phyloP scores from a whole-genome alignment of 2,329 filamentous ascomycete species.

The Pyricularia pennisetigena region DNA sequence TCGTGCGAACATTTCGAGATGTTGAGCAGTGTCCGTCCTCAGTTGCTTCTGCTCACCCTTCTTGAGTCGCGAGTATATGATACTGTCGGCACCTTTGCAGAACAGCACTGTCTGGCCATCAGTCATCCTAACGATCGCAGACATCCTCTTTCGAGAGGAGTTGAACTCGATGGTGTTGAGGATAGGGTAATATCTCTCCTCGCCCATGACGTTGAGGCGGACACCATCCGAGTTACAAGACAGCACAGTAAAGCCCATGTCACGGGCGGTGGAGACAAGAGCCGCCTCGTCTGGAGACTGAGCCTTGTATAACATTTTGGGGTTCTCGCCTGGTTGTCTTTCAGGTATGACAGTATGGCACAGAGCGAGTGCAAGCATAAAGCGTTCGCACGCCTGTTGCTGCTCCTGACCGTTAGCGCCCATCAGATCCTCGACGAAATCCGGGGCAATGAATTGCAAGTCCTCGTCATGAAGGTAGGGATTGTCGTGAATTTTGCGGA shows the following conservation, averaged over 20 bases:
- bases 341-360: conserved; percentile 96
- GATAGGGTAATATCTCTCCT: conserved; percentile 76
- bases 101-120: conserved; percentile 82
- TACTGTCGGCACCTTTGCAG: conserved; percentile 95
- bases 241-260: conserved; percentile 90
- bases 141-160: conserved; percentile 94
- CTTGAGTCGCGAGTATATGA: conserved; percentile 88
- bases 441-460: conserved; percentile 83
- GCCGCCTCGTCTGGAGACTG: conserved; percentile 96
- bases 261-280: conserved; percentile 84
- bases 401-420: conserved; percentile 72
- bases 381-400: conserved; percentile 67
- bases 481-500: conserved; percentile 76
- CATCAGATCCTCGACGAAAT: conserved; percentile 74
- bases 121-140: conserved; percentile 90
- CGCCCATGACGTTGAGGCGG: conserved; percentile 75
- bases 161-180: conserved; percentile 97
- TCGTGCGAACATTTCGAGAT: conserved; percentile 92
- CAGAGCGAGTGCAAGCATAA: conserved; percentile 92
- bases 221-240: conserved; percentile 73
- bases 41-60: conserved; percentile 79
- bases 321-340: conserved; percentile 77
- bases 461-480: conserved; percentile 85
- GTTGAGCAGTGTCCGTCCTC: conserved; percentile 75
- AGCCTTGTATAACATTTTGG: conserved; percentile 88